Conservation (phyloP, 345 rosid species). For the Linum tenue region DNA sequence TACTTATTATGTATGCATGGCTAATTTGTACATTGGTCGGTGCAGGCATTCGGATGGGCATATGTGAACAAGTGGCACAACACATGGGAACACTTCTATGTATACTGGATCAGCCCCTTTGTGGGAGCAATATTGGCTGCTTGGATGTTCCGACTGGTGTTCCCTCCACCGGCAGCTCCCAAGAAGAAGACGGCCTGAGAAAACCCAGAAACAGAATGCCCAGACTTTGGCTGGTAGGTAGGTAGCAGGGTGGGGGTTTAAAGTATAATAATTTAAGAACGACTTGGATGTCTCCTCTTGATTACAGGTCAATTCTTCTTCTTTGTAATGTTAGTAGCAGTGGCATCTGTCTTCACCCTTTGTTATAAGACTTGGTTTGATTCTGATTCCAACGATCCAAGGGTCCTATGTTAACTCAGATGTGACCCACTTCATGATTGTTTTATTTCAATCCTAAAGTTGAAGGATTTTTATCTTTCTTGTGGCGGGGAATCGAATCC, state of each 20-base stretch:
- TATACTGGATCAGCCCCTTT: slow-evolving; percentile 86
- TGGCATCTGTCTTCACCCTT: neutral
- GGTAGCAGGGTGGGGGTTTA: neutral
- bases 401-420: too few species aligned
- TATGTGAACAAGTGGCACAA: slow-evolving; percentile 65
- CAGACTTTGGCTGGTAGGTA: neutral
- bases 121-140: slow-evolving; percentile 74
- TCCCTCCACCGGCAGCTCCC: slow-evolving; percentile 30
- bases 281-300: neutral
- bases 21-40: neutral
- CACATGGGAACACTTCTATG: slow-evolving; percentile 89
- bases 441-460: too few species aligned
- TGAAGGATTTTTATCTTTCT: too few species aligned
- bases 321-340: neutral
- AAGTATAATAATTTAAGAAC: neutral
- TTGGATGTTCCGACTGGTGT: slow-evolving; percentile 53
- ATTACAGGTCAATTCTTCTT: neutral
- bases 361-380: neutral
- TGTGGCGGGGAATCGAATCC: too few species aligned
- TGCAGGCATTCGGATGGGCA: slow-evolving; percentile 96
- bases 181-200: slow-evolving; percentile 54
- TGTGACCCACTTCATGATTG: too few species aligned
- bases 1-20: neutral
- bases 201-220: neutral
- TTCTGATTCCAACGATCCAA: neutral